Percentiles rank a stretch among this genome's conserved stretches.
These are phyloP conservation scores for Talaromyces sp. DNA, from an alignment of 2,329 filamentous ascomycete species.

Conservation along the genomic window DNA sequence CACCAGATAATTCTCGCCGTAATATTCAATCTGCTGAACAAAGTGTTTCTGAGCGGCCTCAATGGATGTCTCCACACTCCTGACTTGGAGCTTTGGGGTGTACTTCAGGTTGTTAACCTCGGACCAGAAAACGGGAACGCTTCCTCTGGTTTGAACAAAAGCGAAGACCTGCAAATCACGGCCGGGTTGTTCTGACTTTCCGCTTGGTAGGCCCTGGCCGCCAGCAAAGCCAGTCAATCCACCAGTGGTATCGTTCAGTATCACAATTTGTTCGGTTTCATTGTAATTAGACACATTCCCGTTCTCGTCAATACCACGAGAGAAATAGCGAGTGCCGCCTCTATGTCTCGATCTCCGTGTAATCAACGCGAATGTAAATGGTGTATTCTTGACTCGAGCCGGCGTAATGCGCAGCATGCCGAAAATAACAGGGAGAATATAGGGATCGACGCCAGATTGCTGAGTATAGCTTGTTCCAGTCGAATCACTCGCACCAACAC, in stretches of 20 bases:
- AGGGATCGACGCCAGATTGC: constrained; percentile 78
- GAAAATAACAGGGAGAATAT: constrained; percentile 91
- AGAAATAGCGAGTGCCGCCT: constrained; percentile 90
- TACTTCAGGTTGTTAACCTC: constrained; percentile 93
- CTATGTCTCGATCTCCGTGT: constrained; percentile 84
- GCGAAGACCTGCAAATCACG: constrained; percentile 85
- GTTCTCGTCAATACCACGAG: constrained; percentile 85
- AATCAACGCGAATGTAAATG: constrained; percentile 80
- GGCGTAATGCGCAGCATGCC: constrained; percentile 90
- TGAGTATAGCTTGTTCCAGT: constrained; percentile 48
- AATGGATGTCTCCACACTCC: constrained; percentile 74
- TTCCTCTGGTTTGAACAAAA: constrained; percentile 94
- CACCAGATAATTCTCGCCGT: constrained; percentile 95
- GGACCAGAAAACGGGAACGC: constrained; percentile 92
- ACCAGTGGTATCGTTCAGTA: constrained; percentile 76
- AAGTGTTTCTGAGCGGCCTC: constrained; percentile 83
- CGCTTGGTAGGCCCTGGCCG: constrained; percentile 70
- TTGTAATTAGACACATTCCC: constrained; percentile 99
- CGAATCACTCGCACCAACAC: constrained; percentile 53
- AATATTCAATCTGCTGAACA: constrained; percentile 84
- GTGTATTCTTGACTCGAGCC: constrained; percentile 78
- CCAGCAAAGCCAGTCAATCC: constrained; percentile 77
- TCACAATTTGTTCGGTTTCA: constrained; percentile 89
- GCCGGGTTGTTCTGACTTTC: constrained; percentile 58
- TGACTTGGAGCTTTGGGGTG: constrained; percentile 82